Evolutionary conservation across 2,329 filamentous ascomycete genomes (phyloP), one percentile per base, ranked within the genome.

Genomic region (Cladosporium sp.): DNA sequence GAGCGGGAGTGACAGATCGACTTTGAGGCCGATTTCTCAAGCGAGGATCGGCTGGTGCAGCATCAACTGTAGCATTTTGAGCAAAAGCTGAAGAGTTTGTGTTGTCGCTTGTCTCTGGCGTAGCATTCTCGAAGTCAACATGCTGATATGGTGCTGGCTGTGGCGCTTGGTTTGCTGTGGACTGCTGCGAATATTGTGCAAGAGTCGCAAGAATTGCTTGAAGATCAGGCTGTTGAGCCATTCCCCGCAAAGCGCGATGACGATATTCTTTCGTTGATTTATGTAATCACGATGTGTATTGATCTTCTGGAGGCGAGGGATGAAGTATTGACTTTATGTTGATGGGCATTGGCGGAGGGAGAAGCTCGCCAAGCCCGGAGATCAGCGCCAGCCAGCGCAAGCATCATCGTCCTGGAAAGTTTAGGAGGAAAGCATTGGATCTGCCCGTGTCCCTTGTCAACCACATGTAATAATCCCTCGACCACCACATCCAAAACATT

Each of bases 141-240:
- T 28, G 28, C 4, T 36, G 39, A 19, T 25, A 17, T 13, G 39
- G 40, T 36, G 52, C 20, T 36, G 47, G 36, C n/a, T 35, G 45
- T 44, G 48, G 39, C n/a, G 37, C n/a, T 13, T 51, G 25, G 17
- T 36, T n/a, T 35, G 37, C 22, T 4, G 20, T 9, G n/a, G 37
- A 24, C 13, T 45, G 51, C 25, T 44, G 42, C 10, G 45, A 36
- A 44, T 57, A 35, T 35, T 66, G 66, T 15, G 70, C 64, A 6
- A 73, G 66, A 22, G 66, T 73, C 4, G 70, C 69, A 32, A 73
- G 68, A 34, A 73, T 71, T 7, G 63, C 53, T 34, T 70, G 66
- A 12, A 73, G 61, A 57, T 71, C 68, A 44, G 68, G 68, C 8
- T 61, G 57, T 24, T 52, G 56, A 24, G 48, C 35, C 55, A 57